Evolutionary conservation across 2,329 filamentous ascomycete species (phyloP).

Genomic region (Colletotrichum incanum): DNA sequence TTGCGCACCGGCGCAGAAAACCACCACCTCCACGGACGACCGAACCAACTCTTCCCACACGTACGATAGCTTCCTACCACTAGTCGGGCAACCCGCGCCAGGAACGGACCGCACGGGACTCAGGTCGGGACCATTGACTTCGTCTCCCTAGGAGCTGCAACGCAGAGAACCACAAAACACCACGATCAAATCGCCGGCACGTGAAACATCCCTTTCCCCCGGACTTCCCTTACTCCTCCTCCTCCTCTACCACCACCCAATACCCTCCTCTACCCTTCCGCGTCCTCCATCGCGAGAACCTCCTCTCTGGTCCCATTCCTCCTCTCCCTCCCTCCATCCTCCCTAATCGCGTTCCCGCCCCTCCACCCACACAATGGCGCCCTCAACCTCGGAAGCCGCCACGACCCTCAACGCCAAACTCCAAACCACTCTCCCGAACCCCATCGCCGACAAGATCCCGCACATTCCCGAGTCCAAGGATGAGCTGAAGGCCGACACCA

Average conservation of each 20-base stretch:
- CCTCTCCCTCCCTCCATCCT: not conserved
- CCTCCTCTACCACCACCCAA: not conserved
- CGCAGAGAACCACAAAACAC: not conserved
- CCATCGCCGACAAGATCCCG: conserved; percentile 58
- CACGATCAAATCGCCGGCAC: conserved; percentile 8
- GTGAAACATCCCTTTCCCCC: conserved; percentile 24
- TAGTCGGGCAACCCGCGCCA: conserved; percentile 16
- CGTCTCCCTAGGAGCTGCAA: not conserved
- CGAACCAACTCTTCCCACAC: not conserved
- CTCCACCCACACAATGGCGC: conserved; percentile 41
- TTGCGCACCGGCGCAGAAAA: not conserved
- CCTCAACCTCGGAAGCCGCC: conserved; percentile 46
- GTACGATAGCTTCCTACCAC: not conserved
- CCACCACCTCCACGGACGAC: conserved; percentile 34
- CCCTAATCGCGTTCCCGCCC: not conserved
- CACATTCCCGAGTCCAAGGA: conserved; percentile 61
- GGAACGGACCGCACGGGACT: conserved; percentile 40
- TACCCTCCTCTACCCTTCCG: not conserved
- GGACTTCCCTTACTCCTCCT: conserved; percentile 3
- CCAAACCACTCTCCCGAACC: conserved; percentile 48
- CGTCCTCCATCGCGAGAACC: not conserved
- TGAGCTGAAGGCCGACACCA: conserved; percentile 61
- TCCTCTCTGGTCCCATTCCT: not conserved
- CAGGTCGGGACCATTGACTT: not conserved
- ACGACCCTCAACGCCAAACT: conserved; percentile 36